phyloP scores from a whole-genome alignment of 2,329 filamentous ascomycete genomes.

The Colletotrichum cordylinicola region DNA sequence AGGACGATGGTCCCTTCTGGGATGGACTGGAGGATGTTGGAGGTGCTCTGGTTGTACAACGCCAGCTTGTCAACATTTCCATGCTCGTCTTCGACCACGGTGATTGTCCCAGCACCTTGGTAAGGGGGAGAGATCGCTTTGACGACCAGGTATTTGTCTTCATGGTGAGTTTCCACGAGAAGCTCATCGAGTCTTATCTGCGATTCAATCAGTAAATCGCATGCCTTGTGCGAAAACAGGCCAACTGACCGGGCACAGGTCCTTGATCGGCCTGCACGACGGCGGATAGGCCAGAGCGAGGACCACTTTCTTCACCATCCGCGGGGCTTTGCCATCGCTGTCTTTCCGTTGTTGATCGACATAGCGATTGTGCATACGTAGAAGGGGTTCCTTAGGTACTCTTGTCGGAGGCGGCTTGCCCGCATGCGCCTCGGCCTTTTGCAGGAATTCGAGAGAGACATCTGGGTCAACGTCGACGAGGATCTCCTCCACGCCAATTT shows the following conservation, averaged over 20 bases:
- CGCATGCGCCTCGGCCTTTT: conserved; percentile 24
- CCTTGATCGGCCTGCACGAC: conserved; percentile 12
- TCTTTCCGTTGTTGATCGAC: conserved; percentile 17
- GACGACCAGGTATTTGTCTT: conserved; percentile 35
- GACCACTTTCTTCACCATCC: conserved; percentile 29
- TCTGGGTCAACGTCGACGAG: conserved; percentile 27
- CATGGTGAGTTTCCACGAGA: conserved; percentile 37
- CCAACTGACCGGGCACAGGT: conserved; percentile 9
- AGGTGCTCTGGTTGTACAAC: conserved; percentile 41
- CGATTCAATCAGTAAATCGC: background rate
- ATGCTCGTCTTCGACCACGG: conserved; percentile 39
- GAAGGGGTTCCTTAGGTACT: conserved; percentile 10
- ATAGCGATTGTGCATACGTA: conserved; percentile 25
- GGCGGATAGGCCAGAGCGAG: conserved; percentile 27
- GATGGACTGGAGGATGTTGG: conserved; percentile 34
- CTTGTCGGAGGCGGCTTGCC: conserved; percentile 24
- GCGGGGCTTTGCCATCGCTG: conserved; percentile 17
- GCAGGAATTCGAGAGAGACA: conserved; percentile 25
- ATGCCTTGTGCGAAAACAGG: background rate
- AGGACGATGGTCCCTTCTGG: conserved; percentile 36
- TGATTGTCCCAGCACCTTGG: conserved; percentile 37
- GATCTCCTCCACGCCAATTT: conserved; percentile 25
- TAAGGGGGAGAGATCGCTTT: conserved; percentile 34
- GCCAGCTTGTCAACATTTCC: conserved; percentile 41
- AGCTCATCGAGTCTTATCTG: conserved; percentile 36